Conservation (phyloP, 78 protist species). For the Pelomyxa schiedti region DNA sequence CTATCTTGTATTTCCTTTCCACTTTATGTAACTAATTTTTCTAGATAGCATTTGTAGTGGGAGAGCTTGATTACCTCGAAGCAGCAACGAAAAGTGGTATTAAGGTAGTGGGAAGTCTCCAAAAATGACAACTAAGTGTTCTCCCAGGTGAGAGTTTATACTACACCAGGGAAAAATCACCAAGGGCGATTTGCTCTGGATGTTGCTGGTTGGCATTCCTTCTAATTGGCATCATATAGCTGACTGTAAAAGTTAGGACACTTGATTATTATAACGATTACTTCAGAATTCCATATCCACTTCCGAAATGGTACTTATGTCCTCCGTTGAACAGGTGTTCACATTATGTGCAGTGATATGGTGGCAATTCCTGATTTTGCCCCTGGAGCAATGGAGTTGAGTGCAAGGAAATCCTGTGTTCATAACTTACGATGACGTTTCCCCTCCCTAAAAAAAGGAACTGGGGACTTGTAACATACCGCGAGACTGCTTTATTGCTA, state of each 20-base stretch:
- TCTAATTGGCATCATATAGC: background rate
- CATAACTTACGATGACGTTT: background rate
- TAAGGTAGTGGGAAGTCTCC: background rate
- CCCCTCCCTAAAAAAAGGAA: constrained; percentile 37
- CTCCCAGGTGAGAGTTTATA: constrained; percentile 74
- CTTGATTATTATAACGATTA: constrained; percentile 41
- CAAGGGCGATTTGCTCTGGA: constrained; percentile 61
- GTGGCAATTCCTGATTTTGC: constrained; percentile 73
- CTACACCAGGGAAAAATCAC: constrained; percentile 53
- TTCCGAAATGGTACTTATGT: constrained; percentile 73
- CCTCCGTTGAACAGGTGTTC: background rate
- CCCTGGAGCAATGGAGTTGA: constrained; percentile 77
- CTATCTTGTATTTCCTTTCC: no score
- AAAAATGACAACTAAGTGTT: background rate
- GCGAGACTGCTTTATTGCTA: constrained; percentile 48
- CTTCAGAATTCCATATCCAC: constrained; percentile 64
- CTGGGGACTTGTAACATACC: constrained; percentile 77
- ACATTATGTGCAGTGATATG: background rate
- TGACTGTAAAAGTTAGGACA: background rate
- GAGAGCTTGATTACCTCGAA: constrained; percentile 69
- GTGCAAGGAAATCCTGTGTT: background rate
- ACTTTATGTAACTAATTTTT: no score
- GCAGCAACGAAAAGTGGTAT: constrained; percentile 30
- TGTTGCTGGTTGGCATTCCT: constrained; percentile 30
- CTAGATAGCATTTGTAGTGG: constrained; percentile 71